phyloP scores from a whole-genome alignment of 208 protist species.

The Trypanosoma vivax region DNA sequence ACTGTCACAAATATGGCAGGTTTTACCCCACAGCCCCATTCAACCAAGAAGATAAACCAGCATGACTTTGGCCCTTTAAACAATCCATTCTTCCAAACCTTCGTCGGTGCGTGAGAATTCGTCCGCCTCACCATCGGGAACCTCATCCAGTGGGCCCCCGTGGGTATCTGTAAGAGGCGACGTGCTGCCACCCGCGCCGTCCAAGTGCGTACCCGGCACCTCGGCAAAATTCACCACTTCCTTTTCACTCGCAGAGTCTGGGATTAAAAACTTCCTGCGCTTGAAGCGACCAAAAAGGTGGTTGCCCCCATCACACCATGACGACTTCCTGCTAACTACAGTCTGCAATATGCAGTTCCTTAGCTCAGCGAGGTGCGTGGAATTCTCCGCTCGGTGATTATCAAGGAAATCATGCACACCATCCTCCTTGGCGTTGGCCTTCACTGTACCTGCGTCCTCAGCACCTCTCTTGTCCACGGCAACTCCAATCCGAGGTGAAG shows the following conservation, averaged over 20 bases:
- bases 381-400: slow-evolving; percentile 42
- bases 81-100: too few species aligned
- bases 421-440: not conserved
- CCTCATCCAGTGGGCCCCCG: too few species aligned
- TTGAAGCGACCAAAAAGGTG: slow-evolving; percentile 18
- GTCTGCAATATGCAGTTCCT: slow-evolving; percentile 38
- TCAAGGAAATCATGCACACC: slow-evolving; percentile 53
- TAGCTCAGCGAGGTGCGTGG: slow-evolving; percentile 31
- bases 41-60: too few species aligned
- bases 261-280: slow-evolving; percentile 1
- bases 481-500: not conserved
- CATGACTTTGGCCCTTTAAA: too few species aligned
- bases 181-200: not conserved
- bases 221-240: not conserved
- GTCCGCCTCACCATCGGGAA: too few species aligned
- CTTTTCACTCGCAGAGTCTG: not conserved
- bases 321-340: slow-evolving; percentile 24
- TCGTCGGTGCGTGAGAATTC: too few species aligned
- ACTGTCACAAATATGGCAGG: not conserved
- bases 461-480: not conserved
- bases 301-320: slow-evolving; percentile 19
- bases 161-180: too few species aligned
- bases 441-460: not conserved
- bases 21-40: too few species aligned
- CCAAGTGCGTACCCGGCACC: not conserved